Conservation (phyloP, 495 filamentous ascomycete species). For the Clohesyomyces aquaticus region DNA sequence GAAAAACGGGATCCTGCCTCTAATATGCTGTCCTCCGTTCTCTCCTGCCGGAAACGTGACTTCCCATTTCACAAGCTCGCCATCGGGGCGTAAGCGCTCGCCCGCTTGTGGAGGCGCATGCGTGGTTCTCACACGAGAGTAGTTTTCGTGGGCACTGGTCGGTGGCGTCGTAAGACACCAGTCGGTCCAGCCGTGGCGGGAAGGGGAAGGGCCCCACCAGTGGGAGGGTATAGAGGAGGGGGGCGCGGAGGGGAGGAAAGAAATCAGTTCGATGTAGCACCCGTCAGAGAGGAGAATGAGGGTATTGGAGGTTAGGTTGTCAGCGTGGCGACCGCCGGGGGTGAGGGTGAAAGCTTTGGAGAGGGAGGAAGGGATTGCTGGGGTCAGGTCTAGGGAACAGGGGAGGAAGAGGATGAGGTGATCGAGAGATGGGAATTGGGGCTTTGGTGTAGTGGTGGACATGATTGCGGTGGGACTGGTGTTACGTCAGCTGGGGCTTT, state of each 20-base stretch:
- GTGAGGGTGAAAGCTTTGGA: conserved; percentile 57
- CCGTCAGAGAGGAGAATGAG: conserved; percentile 61
- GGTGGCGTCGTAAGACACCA: conserved; percentile 54
- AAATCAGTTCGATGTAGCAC: conserved; percentile 63
- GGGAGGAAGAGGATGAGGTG: conserved; percentile 63
- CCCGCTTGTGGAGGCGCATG: conserved; percentile 47
- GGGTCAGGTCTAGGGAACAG: conserved; percentile 45
- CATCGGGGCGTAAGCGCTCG: conserved; percentile 52
- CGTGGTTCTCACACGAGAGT: conserved; percentile 34
- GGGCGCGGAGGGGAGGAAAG: conserved; percentile 55
- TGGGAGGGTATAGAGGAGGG: conserved; percentile 44
- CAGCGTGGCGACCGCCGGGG: conserved; percentile 58
- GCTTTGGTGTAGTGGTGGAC: too few relatives aligned
- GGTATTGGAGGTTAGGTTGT: conserved; percentile 59
- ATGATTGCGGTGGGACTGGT: too few relatives aligned
- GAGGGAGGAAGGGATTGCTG: conserved; percentile 53
- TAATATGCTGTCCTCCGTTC: conserved; percentile 27
- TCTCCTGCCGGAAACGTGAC: conserved; percentile 53
- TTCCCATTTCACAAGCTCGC: conserved; percentile 54
- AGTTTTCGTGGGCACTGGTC: conserved; percentile 31
- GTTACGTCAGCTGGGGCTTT: too few relatives aligned
- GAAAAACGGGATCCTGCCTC: conserved; percentile 57
- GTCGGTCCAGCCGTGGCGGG: conserved; percentile 57
- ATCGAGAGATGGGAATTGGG: conserved; percentile 49
- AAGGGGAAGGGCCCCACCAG: conserved; percentile 55